phyloP scores from a whole-genome alignment of 78 protist species.

The Chrysochromulina parva region DNA sequence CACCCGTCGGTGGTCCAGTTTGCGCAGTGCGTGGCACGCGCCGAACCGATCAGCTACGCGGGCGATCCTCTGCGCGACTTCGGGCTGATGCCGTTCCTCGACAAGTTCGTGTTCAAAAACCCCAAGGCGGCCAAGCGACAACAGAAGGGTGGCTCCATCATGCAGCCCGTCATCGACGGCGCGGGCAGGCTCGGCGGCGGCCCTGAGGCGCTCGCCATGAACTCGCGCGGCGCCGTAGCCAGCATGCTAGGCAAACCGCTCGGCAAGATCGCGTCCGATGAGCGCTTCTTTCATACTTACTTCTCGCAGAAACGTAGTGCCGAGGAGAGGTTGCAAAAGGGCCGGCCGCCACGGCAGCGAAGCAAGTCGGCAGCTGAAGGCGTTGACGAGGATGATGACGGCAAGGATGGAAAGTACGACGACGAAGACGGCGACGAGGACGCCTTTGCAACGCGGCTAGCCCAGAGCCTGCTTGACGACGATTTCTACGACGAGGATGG shows the following conservation, averaged over 20 bases:
- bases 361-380: background rate
- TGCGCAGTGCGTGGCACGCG: background rate
- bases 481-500: background rate
- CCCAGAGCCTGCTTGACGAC: background rate
- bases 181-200: background rate
- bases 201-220: background rate
- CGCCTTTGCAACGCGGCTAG: background rate
- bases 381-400: background rate
- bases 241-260: too few relatives aligned
- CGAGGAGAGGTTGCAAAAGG: too few relatives aligned
- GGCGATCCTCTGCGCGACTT: constrained; percentile 40
- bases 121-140: background rate
- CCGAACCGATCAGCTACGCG: background rate
- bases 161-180: background rate
- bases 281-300: too few relatives aligned
- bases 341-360: background rate
- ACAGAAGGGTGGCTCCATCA: background rate
- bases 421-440: background rate
- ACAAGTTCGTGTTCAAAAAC: constrained; percentile 37
- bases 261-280: too few relatives aligned
- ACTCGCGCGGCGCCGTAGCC: too few relatives aligned
- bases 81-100: constrained; percentile 16
- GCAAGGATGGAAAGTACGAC: background rate
- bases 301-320: too few relatives aligned
- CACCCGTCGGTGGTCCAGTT: constrained; percentile 24